Base-by-base conservation (phyloP, 208 protist species). In the Herpetomonas samuelpessoai region DNA sequence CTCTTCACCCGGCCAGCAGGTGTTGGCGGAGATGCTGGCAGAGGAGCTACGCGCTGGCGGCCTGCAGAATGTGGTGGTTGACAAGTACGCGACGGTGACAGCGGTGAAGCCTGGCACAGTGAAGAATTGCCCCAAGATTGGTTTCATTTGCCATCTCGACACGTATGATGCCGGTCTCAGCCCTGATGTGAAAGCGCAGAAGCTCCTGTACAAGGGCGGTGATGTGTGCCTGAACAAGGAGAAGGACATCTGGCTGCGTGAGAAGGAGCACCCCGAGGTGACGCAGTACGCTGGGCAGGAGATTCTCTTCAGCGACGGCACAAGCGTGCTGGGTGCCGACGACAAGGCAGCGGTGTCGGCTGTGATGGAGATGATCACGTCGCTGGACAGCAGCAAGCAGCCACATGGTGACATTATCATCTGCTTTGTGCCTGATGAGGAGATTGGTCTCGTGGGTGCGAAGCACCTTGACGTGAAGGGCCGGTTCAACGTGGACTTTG, bases 111-210 rank as follows among this genome's bases (percentile, higher is more conserved):
- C 65, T 2, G 84, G 84, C n/a, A 83, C 72, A 39, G 66, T 66
- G 30, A 50, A 62, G 39, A 70, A 76, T n/a, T 80, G 74, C 19
- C 82, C 85, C 25, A 75, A 74, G 21, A 80, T 95, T 49, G 88
- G 88, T 18, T 95, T 95, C 49, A 92, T 91, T 55, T 83, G 76
- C 52, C 88, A 95, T 31, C 74, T 95, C 10, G 88, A 95, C 73
- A 95, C 88, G 3, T 81, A 85, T n/a, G 83, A 90, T 57, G 69
- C 79, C 35, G 84, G 83, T 26, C 67, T 92, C 10, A 86, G 75
- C 62, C 81, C 83, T 0, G 67, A 85, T 14, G 83, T 92, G 45
- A 68, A 82, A 63, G 80, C 88, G 26, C 83, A 92, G 60, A 78
- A 75, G 57, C 27, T 95, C 7, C 68, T 50, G 51, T 95, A 90